A percentile compares a stretch with the other conserved stretches of the same genome.
These are phyloP conservation scores for Rhodotorula toruloides DNA, from an alignment of 768 basidiomycete genomes.

Conservation along the genomic window DNA sequence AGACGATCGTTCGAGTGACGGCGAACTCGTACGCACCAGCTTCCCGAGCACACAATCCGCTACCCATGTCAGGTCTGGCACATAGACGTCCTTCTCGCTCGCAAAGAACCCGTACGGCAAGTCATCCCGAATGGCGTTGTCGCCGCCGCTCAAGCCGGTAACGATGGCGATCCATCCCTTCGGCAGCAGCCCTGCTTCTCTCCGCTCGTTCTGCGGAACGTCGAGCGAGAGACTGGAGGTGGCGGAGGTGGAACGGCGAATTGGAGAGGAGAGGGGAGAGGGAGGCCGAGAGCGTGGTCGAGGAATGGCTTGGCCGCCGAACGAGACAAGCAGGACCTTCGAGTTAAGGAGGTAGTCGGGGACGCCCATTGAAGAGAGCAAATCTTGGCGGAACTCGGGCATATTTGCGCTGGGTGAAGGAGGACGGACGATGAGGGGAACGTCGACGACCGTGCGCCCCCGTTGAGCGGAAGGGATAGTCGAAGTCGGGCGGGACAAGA, in stretches of 20 bases:
- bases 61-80: constrained; percentile 71
- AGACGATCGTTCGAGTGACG: not conserved
- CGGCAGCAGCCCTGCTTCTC: constrained; percentile 53
- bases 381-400: constrained; percentile 52
- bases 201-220: constrained; percentile 39
- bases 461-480: constrained; percentile 10
- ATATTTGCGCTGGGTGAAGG: constrained; percentile 57
- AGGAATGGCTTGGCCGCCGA: constrained; percentile 68
- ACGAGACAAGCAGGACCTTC: constrained; percentile 69
- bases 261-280: constrained; percentile 20
- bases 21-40: constrained; percentile 50
- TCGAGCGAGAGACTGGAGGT: constrained; percentile 6
- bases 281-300: constrained; percentile 39
- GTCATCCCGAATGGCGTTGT: constrained; percentile 52
- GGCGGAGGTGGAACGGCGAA: constrained; percentile 6
- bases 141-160: constrained; percentile 61
- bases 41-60: constrained; percentile 73
- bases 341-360: constrained; percentile 55
- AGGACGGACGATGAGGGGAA: constrained; percentile 67
- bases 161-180: constrained; percentile 73
- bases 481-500: constrained; percentile 46
- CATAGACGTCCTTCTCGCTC: constrained; percentile 70
- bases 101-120: constrained; percentile 69
- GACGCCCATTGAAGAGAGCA: constrained; percentile 61
- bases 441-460: constrained; percentile 43